These are phyloP conservation scores for Cryoendolithus antarcticus DNA, from an alignment of 2,329 filamentous ascomycete species.

Conservation along the genomic window DNA sequence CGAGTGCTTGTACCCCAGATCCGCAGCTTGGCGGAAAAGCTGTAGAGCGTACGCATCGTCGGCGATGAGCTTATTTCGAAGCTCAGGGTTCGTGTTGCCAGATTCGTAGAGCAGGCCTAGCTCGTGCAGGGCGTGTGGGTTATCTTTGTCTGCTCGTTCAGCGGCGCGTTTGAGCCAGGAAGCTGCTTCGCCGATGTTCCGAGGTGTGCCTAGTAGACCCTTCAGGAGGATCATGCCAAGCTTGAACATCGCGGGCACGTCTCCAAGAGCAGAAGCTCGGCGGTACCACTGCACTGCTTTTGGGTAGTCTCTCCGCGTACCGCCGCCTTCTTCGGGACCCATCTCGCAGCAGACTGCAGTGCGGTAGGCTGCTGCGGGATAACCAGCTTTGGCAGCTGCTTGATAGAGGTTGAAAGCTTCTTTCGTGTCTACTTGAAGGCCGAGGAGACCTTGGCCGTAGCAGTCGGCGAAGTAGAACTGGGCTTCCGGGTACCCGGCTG, in stretches of 20 bases:
- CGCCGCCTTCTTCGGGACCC: constrained; percentile 84
- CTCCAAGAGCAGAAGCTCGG: constrained; percentile 76
- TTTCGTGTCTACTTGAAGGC: constrained; percentile 69
- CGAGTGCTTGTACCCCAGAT: constrained; percentile 87
- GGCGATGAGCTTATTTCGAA: constrained; percentile 60
- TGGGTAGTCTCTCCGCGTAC: constrained; percentile 76
- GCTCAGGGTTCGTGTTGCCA: constrained; percentile 38
- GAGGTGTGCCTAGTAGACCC: constrained; percentile 75
- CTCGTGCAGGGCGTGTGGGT: constrained; percentile 91
- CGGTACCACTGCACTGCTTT: constrained; percentile 99
- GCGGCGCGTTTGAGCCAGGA: constrained; percentile 89
- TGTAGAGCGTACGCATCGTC: constrained; percentile 73
- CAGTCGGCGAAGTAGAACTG: constrained; percentile 93
- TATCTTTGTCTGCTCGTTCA: constrained; percentile 74
- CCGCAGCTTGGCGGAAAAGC: constrained; percentile 73
- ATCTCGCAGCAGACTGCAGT: constrained; percentile 97
- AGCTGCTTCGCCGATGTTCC: constrained; percentile 73
- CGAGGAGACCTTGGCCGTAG: constrained; percentile 69
- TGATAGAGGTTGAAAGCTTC: constrained; percentile 92
- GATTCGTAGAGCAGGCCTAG: constrained; percentile 55
- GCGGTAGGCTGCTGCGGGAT: constrained; percentile 78
- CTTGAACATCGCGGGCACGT: constrained; percentile 95
- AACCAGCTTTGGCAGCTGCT: constrained; percentile 78
- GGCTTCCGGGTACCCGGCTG: constrained; percentile 62
- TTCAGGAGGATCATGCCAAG: constrained; percentile 93